A percentile compares a stretch with the other conserved stretches of the same genome.
Evolutionary conservation across 495 filamentous ascomycete species (phyloP).

Genomic region (Filosporella fistucella): DNA sequence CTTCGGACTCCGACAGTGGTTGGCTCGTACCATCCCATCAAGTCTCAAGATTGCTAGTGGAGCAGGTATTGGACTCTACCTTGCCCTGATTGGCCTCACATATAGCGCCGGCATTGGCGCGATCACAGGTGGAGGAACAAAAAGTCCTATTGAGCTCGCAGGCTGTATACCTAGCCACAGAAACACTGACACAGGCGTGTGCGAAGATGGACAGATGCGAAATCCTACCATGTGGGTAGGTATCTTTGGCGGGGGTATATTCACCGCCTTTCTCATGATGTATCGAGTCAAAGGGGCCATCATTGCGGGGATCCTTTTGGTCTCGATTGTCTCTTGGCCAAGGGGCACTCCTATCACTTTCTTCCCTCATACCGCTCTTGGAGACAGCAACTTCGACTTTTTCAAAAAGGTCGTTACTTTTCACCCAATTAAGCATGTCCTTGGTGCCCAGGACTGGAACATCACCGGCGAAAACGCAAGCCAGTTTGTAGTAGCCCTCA

Average conservation of each 20-base stretch:
- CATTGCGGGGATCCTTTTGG: slow-evolving; percentile 72
- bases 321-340: slow-evolving; percentile 83
- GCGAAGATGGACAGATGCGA: slow-evolving; percentile 60
- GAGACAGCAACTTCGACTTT: slow-evolving; percentile 68
- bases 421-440: slow-evolving; percentile 62
- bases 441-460: slow-evolving; percentile 66
- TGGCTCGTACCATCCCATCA: slow-evolving; percentile 69
- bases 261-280: slow-evolving; percentile 74
- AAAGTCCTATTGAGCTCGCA: slow-evolving; percentile 61
- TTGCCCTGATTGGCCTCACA: slow-evolving; percentile 74
- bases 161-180: slow-evolving; percentile 43
- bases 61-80: slow-evolving; percentile 75
- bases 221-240: slow-evolving; percentile 78
- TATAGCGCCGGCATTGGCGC: slow-evolving; percentile 76
- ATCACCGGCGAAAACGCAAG: slow-evolving; percentile 51
- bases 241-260: slow-evolving; percentile 75
- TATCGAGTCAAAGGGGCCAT: slow-evolving; percentile 80
- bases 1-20: slow-evolving; percentile 76
- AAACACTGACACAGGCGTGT: slow-evolving; percentile 2
- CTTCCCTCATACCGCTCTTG: slow-evolving; percentile 65
- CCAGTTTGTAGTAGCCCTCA: slow-evolving; percentile 72
- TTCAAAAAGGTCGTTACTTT: slow-evolving; percentile 81
- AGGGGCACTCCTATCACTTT: slow-evolving; percentile 67
- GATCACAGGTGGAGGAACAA: slow-evolving; percentile 48
- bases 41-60: slow-evolving; percentile 83